phyloP scores from a whole-genome alignment of 495 filamentous ascomycete species.

The Venustampulla echinocandica region DNA sequence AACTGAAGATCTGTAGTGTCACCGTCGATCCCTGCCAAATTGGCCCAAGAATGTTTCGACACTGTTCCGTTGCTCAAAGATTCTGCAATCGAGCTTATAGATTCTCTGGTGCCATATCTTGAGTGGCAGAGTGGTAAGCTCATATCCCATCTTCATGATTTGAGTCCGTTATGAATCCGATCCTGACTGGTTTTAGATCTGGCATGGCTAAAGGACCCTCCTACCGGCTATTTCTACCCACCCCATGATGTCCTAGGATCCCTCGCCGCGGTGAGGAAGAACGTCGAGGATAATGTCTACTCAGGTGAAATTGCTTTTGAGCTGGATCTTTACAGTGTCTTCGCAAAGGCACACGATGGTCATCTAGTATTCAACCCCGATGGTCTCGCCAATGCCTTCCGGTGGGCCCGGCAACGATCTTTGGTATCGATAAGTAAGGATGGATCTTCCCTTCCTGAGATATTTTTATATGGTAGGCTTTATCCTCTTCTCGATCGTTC shows the following conservation, averaged over 20 bases:
- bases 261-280: conserved; percentile 28
- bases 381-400: conserved; percentile 29
- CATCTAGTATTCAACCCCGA: conserved; percentile 37
- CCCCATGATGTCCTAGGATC: conserved; percentile 36
- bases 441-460: conserved; percentile 27
- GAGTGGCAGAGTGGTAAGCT: conserved; percentile 34
- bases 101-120: conserved; percentile 33
- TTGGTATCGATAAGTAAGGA: conserved; percentile 34
- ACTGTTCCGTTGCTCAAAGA: conserved; percentile 36
- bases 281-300: conserved; percentile 32
- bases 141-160: background rate
- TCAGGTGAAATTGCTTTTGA: conserved; percentile 35
- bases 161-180: background rate
- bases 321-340: conserved; percentile 30
- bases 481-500: conserved; percentile 16
- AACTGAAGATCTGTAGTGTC: no score
- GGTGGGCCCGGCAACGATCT: conserved; percentile 26
- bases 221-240: conserved; percentile 34
- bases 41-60: conserved; percentile 37
- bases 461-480: conserved; percentile 31
- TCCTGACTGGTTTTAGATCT: conserved; percentile 17
- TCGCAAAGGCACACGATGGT: conserved; percentile 36
- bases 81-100: conserved; percentile 31
- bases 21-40: conserved; percentile 27
- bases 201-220: conserved; percentile 34